Percentiles rank a stretch among this genome's conserved stretches.
phyloP scores from a whole-genome alignment of 139 green algal species.

The Nannochloris sp. region DNA sequence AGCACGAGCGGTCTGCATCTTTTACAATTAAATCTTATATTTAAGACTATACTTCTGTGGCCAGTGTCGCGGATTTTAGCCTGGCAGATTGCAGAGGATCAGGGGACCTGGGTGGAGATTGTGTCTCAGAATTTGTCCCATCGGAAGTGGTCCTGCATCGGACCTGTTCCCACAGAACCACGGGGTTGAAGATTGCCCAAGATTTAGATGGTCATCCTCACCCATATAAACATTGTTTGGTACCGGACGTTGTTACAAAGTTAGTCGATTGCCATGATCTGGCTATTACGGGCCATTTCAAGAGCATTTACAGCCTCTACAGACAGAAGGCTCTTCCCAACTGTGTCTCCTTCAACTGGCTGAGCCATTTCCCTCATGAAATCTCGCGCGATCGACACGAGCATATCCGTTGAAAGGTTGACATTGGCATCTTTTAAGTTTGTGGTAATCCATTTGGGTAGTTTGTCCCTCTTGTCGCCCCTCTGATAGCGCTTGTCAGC shows the following conservation, averaged over 20 bases:
- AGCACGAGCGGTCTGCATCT: conserved; percentile 3
- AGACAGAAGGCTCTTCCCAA: conserved; percentile 64
- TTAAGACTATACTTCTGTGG: neutral
- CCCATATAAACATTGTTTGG: neutral
- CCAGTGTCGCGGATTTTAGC: neutral
- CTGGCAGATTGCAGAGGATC: too few relatives aligned
- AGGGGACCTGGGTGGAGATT: too few relatives aligned
- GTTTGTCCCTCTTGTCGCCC: conserved; percentile 94
- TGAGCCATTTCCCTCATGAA: conserved; percentile 93
- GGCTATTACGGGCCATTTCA: conserved; percentile 14
- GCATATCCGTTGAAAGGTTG: conserved; percentile 94
- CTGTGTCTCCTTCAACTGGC: conserved; percentile 54
- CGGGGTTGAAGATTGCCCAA: too few relatives aligned
- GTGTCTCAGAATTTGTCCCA: too few relatives aligned
- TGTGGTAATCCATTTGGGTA: conserved; percentile 87
- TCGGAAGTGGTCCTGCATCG: too few relatives aligned
- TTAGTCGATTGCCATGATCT: neutral
- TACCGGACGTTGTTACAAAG: neutral
- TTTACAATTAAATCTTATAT: conserved; percentile 3
- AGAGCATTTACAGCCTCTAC: conserved; percentile 58
- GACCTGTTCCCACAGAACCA: too few relatives aligned
- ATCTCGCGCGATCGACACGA: conserved; percentile 76
- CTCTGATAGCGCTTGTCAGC: conserved; percentile 80
- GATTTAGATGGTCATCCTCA: too few relatives aligned
- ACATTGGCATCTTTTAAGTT: conserved; percentile 86